Evolutionary conservation across 257 asterid genomes (phyloP), one percentile per base, ranked within the genome.

Genomic region (Gardenia jasminoides): DNA sequence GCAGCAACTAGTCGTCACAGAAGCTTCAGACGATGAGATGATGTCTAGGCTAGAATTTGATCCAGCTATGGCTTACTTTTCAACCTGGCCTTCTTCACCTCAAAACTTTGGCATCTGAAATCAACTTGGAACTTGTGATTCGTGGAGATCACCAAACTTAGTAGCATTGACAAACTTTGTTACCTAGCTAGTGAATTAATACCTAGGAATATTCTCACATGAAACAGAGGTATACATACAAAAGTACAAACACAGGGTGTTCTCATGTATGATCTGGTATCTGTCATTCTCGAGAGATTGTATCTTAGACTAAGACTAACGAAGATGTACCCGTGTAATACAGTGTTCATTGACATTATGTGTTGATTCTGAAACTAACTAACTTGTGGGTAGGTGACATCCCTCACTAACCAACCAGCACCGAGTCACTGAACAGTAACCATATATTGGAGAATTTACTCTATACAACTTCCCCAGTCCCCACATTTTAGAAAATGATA

Each of bases 61-160:
- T 24, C 22, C 28, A 46, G 50, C 10, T 24, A 77, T 31, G 43
- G 70, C 67, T 82, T 72, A 52, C 61, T 78, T 78, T 78, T 31
- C 74, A 66, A 74, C 46, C 41, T 82, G 83, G 80, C 70, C 68
- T 39, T 70, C 70, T 58, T 64, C 82, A 9, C 80, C 82, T 44
- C 74, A 67, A 46, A 71, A 61, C 58, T 69, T 79, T 82, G 82
- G 54, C 19, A 56, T 74, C 77, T 82, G 61, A 79, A 78, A 54
- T 43, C 75, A 72, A 46, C 3, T 9, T 15, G 31, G 26, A 19
- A 70, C 56, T 30, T 52, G 28, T 77, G 39, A 31, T 24, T 44
- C 22, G 13, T 41, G 58, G 70, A 44, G 26, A 31, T 22, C 2
- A 33, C 46, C 54, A 22, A 22, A 41, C 74, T 39, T 69, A 36